Base-by-base conservation (phyloP, 176 grass and related monocot genomes). In the Triticum timopheevii region DNA sequence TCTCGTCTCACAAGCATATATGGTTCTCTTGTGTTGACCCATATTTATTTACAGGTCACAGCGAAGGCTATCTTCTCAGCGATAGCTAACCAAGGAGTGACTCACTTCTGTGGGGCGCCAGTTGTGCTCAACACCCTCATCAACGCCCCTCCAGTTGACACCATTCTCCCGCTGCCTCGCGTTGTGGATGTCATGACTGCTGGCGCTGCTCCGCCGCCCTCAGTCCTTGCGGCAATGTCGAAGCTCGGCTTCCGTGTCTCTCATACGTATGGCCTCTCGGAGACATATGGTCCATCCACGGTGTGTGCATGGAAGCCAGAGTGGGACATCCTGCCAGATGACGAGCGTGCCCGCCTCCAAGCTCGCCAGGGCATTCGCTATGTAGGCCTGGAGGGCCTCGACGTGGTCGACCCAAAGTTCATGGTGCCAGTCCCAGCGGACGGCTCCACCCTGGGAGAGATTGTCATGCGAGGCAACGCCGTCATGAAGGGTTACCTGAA, bases 401-500 rank as follows among this genome's bases (percentile, higher is more conserved):
- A 96, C 31, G 88, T 98, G 0, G 87, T 98, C 10, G 83, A 98
- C 76, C 61, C 90, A 2, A 91, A 91, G 76, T 92, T 90, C 36
- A 96, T 98, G 96, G 89, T 38, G 8, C 88, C 96, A 0, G 90
- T 96, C 62, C 93, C 90, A 52, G 88, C 93, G 2, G 92, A 98
- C 35, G 96, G 96, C 19, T 70, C 76, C 38, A 93, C 92, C 3
- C 77, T 96, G 13, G 96, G 96, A 0, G 96, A 98, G 86, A 96
- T 96, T 36, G 93, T 98, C 52, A 96, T 98, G 96, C 92, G 92
- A 38, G 96, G 96, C 25, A 98, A 98, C 42, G 75, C 73, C 6
- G 92, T 98, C 75, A 98, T 96, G 96, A 98, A 98, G 80, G 96
- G 96, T 4, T 98, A 98, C 84, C 86, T 98, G 7, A 96, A 90